phyloP scores from a whole-genome alignment of 2,329 filamentous ascomycete genomes.

The Sporothrix sp. region DNA sequence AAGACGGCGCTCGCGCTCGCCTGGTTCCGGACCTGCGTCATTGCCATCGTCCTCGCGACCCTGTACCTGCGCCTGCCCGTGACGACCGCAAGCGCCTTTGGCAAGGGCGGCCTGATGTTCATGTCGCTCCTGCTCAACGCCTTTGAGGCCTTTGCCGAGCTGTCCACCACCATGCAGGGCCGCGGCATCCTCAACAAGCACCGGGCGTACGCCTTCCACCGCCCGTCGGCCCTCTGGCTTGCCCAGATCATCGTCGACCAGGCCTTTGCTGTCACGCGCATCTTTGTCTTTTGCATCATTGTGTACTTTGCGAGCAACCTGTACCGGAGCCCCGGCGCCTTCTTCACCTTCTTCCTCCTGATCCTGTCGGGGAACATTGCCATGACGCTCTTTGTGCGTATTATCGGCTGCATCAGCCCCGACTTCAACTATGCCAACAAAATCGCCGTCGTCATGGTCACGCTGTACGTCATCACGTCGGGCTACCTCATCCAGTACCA shows the following conservation, averaged over 20 bases:
- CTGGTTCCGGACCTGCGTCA: conserved; percentile 58
- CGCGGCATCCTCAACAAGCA: conserved; percentile 76
- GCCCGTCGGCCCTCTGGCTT: conserved; percentile 73
- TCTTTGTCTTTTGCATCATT: conserved; percentile 62
- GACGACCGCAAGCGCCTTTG: conserved; percentile 63
- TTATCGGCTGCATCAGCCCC: conserved; percentile 62
- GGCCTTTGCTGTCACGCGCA: conserved; percentile 60
- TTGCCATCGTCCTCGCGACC: conserved; percentile 70
- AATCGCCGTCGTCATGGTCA: conserved; percentile 69
- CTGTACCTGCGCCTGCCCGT: conserved; percentile 63
- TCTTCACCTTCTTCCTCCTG: conserved; percentile 68
- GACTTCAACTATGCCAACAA: conserved; percentile 83
- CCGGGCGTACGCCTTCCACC: conserved; percentile 70
- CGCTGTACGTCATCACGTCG: conserved; percentile 68
- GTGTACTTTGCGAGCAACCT: conserved; percentile 72
- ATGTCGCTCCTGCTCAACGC: conserved; percentile 73
- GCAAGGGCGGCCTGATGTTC: conserved; percentile 72
- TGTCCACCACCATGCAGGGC: conserved; percentile 59
- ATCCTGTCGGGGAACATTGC: conserved; percentile 58
- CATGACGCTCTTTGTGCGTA: conserved; percentile 71
- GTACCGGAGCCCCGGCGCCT: conserved; percentile 59
- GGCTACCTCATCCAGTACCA: conserved; percentile 79
- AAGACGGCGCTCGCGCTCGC: conserved; percentile 65
- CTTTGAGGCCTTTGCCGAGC: conserved; percentile 75
- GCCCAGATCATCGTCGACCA: conserved; percentile 74